Evolutionary conservation across 768 basidiomycete species (phyloP), one percentile per base, ranked within the genome.

Genomic region (Suillus weaverae): DNA sequence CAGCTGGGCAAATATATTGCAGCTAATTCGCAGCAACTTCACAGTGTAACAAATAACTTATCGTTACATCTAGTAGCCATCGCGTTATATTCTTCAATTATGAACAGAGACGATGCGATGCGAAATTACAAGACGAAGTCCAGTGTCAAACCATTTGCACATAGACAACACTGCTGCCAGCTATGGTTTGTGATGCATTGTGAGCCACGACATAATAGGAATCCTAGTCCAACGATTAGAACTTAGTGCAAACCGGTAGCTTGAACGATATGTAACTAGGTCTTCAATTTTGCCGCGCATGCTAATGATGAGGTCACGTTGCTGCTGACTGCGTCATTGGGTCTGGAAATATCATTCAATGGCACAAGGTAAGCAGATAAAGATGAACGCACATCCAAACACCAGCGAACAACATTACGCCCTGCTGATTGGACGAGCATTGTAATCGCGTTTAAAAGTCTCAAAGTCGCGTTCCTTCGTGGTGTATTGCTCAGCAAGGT

Each of bases 401-500:
- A 57, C n/a, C 56, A 3, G 18, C n/a, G 14, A 16, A 57, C 38
- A 3, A 30, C 9, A 44, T 71, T 64, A 77, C 64, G 73, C 60
- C 67, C 70, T 78, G 43, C 73, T 67, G 30, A 86, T 84, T 20
- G 88, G 84, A 38, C 91, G 86, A 68, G 93, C 90, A 66, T 86
- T 86, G 74, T 92, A 88, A 62, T 94, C 90, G 70, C 80, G 81
- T 74, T 91, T 92, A 80, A 94, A 92, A 33, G 79, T 76, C 70
- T 93, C 90, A 67, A 94, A 89, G 64, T 94, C 93, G 66, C 86
- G 84, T 70, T 95, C 96, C 77, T 92, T 95, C 60, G 83, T 79
- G 78, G 93, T 94, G 82, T 98, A 96, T 78, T 95, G 94, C 67
- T 90, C 89, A 33, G 90, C 81, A 64, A 99, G 83, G 51, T 81